Evolutionary conservation across 345 rosid genomes (phyloP), one percentile per base, ranked within the genome.

Genomic region (Nasturtium officinale): DNA sequence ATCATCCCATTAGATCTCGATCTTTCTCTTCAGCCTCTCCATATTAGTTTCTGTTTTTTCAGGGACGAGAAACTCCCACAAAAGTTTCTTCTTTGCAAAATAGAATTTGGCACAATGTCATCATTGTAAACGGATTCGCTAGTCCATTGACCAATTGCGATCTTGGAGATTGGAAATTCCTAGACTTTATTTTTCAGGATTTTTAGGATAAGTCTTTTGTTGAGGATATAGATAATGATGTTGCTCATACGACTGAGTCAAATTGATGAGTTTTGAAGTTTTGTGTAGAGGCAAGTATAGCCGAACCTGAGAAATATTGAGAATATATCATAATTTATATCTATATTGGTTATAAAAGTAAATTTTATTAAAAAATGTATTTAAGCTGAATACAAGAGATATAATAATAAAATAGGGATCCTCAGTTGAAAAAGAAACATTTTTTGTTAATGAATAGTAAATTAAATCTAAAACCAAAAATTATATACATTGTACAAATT

Each of bases 101-200:
- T 86, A 86, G 33, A 84, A 77, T 71, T 92, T 92, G 1, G 84
- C 92, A 80, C 82, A 66, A 90, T 56, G 29, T 86, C 88, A 11
- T 78, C 77, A 3, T 23, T 12, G 56, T 60, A 32, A 8, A 3
- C 10, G 10, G 29, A 5, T 17, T 1, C 3, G 25, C 0, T 10
- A 9, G n/a, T n/a, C 73, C 78, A 74, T 9, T 38, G 2, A 40
- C 73, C 78, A 20, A 74, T 74, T 0, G 13, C 50, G 46, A 67
- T 58, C 54, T 15, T 38, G 5, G 37, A 10, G 18, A 67, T 3
- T 48, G 23, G 38, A 20, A 59, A 66, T 20, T 50, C 18, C 59
- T 1, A 59, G 78, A 67, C 47, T 74, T 74, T 38, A 0, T 50
- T 58, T 74, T 11, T 56, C 66, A 16, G 0, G 1, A 23, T 0